These are phyloP conservation scores for Nissolia schottii DNA, from an alignment of 306 rosid genomes.

Conservation along the genomic window DNA sequence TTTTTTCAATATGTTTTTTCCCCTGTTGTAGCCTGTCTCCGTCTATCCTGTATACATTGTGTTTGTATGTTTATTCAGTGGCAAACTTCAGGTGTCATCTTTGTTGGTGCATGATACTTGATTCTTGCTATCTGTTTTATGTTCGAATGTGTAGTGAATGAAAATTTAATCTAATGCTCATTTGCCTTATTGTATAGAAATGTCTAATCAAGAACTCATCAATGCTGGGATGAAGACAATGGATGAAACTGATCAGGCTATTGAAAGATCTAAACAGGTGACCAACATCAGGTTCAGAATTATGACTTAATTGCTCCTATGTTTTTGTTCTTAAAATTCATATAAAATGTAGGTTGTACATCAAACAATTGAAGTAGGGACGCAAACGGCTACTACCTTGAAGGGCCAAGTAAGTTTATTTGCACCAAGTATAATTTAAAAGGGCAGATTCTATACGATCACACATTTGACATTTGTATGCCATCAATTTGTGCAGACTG, in stretches of 20 bases:
- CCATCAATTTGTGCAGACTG: conserved; percentile 59
- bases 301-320: neutral
- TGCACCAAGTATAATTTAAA: neutral
- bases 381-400: conserved; percentile 82
- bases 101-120: neutral
- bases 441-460: conserved; percentile 8
- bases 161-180: conserved; percentile 1
- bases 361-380: conserved; percentile 94
- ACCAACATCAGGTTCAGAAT: conserved; percentile 2
- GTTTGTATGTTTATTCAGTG: neutral
- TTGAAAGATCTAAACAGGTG: conserved; percentile 86
- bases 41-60: neutral
- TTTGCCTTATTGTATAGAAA: conserved; percentile 51
- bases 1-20: neutral
- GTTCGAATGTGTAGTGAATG: neutral
- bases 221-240: conserved; percentile 77
- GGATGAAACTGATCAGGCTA: conserved; percentile 98
- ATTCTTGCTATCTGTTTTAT: neutral
- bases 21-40: neutral
- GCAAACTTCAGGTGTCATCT: neutral
- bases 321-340: conserved; percentile 15
- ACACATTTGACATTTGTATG: conserved; percentile 16
- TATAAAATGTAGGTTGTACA: conserved; percentile 63
- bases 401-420: conserved; percentile 85
- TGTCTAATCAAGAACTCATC: conserved; percentile 96